phyloP scores from a whole-genome alignment of 179 eudicot species.

The Beta lomatogona region DNA sequence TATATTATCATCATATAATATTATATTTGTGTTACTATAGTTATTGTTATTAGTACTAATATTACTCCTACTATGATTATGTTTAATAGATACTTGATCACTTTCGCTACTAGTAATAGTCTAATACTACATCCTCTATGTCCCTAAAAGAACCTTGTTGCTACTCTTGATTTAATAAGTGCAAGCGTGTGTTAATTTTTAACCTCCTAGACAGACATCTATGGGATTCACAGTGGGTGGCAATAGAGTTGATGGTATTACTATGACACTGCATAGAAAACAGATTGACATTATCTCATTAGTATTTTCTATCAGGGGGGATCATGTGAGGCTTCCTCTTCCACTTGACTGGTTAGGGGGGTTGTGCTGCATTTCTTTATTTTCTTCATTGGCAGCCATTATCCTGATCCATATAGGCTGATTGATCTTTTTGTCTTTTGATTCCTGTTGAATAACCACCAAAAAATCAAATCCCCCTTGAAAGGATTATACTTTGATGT shows the following conservation, averaged over 20 bases:
- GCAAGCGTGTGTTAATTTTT: not conserved
- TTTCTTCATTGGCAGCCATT: not conserved
- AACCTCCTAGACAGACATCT: not conserved
- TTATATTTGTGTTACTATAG: not conserved
- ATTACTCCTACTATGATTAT: not conserved
- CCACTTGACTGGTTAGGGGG: not conserved
- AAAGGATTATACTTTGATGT: not conserved
- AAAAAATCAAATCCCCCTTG: not conserved
- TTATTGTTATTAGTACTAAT: not conserved
- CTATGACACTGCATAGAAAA: not conserved
- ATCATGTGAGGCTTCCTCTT: not conserved
- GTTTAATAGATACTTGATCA: not conserved
- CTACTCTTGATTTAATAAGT: not conserved
- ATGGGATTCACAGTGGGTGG: not conserved
- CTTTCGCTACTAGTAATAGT: not conserved
- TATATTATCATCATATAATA: too few relatives aligned
- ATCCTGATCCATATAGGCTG: not conserved
- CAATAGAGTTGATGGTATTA: not conserved
- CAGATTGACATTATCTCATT: not conserved
- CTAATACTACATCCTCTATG: not conserved
- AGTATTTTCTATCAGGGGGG: not conserved
- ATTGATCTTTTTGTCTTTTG: not conserved
- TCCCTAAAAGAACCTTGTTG: not conserved
- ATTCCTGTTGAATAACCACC: not conserved
- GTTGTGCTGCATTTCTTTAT: not conserved